These are phyloP conservation scores for Isoetes engelmannii DNA, from an alignment of 83 land plant species.

Conservation along the genomic window DNA sequence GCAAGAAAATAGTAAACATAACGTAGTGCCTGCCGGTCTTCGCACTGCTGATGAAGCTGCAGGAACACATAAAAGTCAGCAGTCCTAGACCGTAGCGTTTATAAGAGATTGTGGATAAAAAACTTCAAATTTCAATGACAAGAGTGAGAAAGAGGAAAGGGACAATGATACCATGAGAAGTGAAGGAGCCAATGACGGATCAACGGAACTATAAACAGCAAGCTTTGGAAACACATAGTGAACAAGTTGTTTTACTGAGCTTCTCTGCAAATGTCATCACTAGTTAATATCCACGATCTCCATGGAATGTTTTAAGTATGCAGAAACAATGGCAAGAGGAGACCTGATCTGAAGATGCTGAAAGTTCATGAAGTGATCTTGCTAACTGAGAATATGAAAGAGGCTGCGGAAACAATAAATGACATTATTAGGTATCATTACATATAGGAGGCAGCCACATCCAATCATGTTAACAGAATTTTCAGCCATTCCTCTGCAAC, in stretches of 20 bases:
- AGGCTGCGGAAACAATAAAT: constrained; percentile 42
- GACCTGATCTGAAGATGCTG: constrained; percentile 91
- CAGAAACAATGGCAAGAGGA: not conserved
- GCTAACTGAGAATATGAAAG: constrained; percentile 89
- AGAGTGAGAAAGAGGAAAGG: not conserved
- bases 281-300: not conserved
- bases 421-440: not conserved
- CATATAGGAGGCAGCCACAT: not conserved
- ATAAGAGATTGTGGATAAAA: too few relatives aligned
- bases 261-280: constrained; percentile 47
- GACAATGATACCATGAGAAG: constrained; percentile 68
- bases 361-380: constrained; percentile 81
- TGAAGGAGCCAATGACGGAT: constrained; percentile 95
- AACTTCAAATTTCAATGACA: too few relatives aligned
- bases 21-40: constrained; percentile 70
- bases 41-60: constrained; percentile 94
- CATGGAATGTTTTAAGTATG: not conserved
- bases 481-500: not conserved
- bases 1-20: constrained; percentile 97
- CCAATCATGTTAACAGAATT: not conserved
- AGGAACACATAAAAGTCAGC: constrained; percentile 11
- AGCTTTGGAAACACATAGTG: constrained; percentile 94
- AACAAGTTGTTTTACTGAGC: constrained; percentile 71
- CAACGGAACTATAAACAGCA: constrained; percentile 96
- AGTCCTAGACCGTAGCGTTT: not conserved